Evolutionary conservation across 140 eudicot genomes (phyloP).

Genomic region (Erigeron philadelphicus): DNA sequence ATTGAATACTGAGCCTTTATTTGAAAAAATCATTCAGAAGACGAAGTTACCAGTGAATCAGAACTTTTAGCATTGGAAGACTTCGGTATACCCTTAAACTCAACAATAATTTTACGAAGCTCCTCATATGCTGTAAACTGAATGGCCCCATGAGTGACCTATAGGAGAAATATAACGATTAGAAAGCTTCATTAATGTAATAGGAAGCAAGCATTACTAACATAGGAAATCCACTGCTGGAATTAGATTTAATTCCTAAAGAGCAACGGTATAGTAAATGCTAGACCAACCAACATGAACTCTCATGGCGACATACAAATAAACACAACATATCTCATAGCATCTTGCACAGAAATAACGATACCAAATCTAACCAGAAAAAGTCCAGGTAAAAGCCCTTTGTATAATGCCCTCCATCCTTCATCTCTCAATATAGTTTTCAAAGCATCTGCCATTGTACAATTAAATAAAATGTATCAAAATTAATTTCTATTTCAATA

Average conservation of each 20-base stretch:
- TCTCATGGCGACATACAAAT: not conserved
- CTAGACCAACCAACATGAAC: not conserved
- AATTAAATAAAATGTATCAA: not conserved
- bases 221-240: not conserved
- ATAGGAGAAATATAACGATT: slow-evolving; percentile 38
- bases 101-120: slow-evolving; percentile 56
- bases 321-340: slow-evolving; percentile 14
- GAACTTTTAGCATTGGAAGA: slow-evolving; percentile 27
- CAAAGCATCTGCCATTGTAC: slow-evolving; percentile 62
- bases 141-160: slow-evolving; percentile 98
- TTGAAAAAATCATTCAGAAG: not conserved
- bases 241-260: not conserved
- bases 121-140: slow-evolving; percentile 98
- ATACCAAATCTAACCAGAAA: slow-evolving; percentile 71
- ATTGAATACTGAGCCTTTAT: not conserved
- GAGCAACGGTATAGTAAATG: slow-evolving; percentile 1
- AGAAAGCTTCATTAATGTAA: not conserved
- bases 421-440: slow-evolving; percentile 91
- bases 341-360: slow-evolving; percentile 25
- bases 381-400: slow-evolving; percentile 89
- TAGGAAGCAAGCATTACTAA: not conserved
- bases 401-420: slow-evolving; percentile 91
- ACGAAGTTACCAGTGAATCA: slow-evolving; percentile 51
- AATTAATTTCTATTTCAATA: not conserved
- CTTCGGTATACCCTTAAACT: slow-evolving; percentile 32